A percentile compares a stretch with the other conserved stretches of the same genome.
phyloP scores from a whole-genome alignment of 805 yeast species.

The Candida cerambycidarum region DNA sequence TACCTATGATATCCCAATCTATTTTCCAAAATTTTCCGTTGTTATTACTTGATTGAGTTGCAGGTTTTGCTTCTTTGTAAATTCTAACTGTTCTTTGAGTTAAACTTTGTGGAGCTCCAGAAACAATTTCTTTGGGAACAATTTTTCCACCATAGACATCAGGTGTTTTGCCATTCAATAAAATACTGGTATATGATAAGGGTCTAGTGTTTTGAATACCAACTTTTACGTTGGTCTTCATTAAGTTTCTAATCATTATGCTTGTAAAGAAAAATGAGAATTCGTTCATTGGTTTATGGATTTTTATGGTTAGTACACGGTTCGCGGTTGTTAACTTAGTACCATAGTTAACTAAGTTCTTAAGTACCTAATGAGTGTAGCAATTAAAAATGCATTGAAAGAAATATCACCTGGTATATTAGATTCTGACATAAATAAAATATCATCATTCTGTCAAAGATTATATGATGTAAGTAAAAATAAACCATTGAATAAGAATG shows the following conservation, averaged over 20 bases:
- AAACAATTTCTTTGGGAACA: constrained; percentile 52
- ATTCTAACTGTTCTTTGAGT: constrained; percentile 71
- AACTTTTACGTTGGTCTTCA: constrained; percentile 2
- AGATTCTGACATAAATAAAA: constrained; percentile 36
- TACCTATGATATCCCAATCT: constrained; percentile 79
- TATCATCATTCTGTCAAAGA: constrained; percentile 36
- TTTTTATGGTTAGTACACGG: not conserved
- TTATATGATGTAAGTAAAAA: constrained; percentile 54
- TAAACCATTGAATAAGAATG: constrained; percentile 51
- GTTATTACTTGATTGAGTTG: constrained; percentile 72
- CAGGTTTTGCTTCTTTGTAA: constrained; percentile 72
- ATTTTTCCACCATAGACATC: constrained; percentile 21
- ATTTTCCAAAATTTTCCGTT: constrained; percentile 64
- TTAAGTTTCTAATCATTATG: constrained; percentile 5
- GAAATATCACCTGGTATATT: constrained; percentile 51
- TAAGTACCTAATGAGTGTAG: constrained; percentile 21
- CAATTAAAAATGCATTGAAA: constrained; percentile 34
- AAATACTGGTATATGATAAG: not conserved
- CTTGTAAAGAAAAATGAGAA: constrained; percentile 3
- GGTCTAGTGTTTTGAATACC: not conserved
- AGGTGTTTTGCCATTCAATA: constrained; percentile 15
- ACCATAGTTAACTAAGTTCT: too few relatives aligned
- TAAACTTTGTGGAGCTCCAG: constrained; percentile 78
- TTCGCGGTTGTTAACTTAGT: too few relatives aligned
- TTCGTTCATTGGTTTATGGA: constrained; percentile 4